Percentiles rank a stretch among this genome's conserved stretches.
Evolutionary conservation across 441 rosid genomes (phyloP).

Genomic region (Bruguiera hainesii): DNA sequence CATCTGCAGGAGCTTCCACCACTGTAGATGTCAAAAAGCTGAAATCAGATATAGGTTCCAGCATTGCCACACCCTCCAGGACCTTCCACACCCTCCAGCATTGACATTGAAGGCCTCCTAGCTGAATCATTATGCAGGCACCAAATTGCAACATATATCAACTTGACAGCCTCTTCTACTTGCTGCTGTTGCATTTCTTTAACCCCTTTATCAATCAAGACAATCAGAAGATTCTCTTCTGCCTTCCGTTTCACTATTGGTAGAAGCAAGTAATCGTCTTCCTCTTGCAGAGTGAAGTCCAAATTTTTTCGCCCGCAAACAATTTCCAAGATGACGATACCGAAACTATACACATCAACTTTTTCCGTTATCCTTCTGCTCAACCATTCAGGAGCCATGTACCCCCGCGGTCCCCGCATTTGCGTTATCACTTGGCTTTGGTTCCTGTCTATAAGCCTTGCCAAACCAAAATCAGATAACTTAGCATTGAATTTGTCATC

Average conservation of each 20-base stretch:
- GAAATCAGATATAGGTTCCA: conserved; percentile 6
- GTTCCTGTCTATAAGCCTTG: conserved; percentile 13
- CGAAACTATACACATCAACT: conserved; percentile 20
- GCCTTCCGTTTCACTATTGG: conserved; percentile 6
- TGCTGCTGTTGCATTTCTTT: conserved; percentile 6
- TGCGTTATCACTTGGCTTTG: conserved; percentile 14
- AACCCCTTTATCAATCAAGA: conserved; percentile 1
- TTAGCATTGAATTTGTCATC: conserved; percentile 10
- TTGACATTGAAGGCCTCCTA: conserved; percentile 17
- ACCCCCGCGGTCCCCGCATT: conserved; percentile 16
- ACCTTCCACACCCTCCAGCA: conserved; percentile 6
- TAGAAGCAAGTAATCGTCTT: conserved; percentile 5
- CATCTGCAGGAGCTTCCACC: conserved; percentile 5
- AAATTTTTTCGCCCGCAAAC: conserved; percentile 11
- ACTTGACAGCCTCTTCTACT: conserved; percentile 7
- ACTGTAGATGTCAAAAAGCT: conserved; percentile 6
- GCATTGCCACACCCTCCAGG: neutral
- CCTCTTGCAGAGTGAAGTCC: conserved; percentile 4
- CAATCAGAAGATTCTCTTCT: conserved; percentile 9
- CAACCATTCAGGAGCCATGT: conserved; percentile 22
- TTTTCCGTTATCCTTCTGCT: conserved; percentile 19
- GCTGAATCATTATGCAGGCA: conserved; percentile 7
- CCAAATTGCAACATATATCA: conserved; percentile 13
- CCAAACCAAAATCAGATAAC: conserved; percentile 17
- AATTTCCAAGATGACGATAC: conserved; percentile 11